phyloP scores from a whole-genome alignment of 2,329 filamentous ascomycete species.

The Fusarium kyushuense region DNA sequence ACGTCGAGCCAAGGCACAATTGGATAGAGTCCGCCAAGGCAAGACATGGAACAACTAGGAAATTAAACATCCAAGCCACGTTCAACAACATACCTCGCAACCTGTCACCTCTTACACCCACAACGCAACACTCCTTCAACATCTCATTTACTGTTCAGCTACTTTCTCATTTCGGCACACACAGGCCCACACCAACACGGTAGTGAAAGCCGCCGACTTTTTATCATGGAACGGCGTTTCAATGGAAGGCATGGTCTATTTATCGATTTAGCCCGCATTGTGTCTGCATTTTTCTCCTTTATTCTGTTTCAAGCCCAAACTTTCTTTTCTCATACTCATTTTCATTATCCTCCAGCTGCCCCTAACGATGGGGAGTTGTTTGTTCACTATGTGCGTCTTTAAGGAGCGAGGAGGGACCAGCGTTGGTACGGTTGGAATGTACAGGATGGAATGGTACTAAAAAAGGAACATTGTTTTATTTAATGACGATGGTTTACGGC shows the following conservation, averaged over 20 bases:
- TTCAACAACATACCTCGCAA: slow-evolving; percentile 5
- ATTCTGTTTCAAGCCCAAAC: slow-evolving; percentile 22
- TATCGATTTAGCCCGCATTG: slow-evolving; percentile 44
- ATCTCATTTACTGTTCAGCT: slow-evolving; percentile 12
- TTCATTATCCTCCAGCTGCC: slow-evolving; percentile 23
- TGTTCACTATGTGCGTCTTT: slow-evolving; percentile 37
- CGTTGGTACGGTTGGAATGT: slow-evolving; percentile 41
- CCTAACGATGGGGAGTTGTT: slow-evolving; percentile 8
- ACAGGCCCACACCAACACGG: slow-evolving; percentile 25
- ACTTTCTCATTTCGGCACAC: slow-evolving; percentile 33
- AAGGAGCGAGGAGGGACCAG: slow-evolving; percentile 37
- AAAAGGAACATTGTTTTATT: slow-evolving; percentile 46
- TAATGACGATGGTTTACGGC: slow-evolving; percentile 50
- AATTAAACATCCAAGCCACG: slow-evolving; percentile 16
- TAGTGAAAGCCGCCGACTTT: slow-evolving; percentile 32
- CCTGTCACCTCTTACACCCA: slow-evolving; percentile 6
- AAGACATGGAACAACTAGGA: slow-evolving; percentile 47
- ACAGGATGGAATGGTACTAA: slow-evolving; percentile 42
- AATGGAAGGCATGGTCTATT: slow-evolving; percentile 42
- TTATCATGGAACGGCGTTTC: slow-evolving; percentile 48
- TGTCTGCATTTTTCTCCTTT: slow-evolving; percentile 41
- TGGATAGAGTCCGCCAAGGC: slow-evolving; percentile 53
- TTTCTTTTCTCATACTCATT: slow-evolving; percentile 27
- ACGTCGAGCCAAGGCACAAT: slow-evolving; percentile 67
- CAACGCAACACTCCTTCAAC: slow-evolving; percentile 28